Evolutionary conservation across 768 basidiomycete genomes (phyloP).

Genomic region (Mycena filopes): DNA sequence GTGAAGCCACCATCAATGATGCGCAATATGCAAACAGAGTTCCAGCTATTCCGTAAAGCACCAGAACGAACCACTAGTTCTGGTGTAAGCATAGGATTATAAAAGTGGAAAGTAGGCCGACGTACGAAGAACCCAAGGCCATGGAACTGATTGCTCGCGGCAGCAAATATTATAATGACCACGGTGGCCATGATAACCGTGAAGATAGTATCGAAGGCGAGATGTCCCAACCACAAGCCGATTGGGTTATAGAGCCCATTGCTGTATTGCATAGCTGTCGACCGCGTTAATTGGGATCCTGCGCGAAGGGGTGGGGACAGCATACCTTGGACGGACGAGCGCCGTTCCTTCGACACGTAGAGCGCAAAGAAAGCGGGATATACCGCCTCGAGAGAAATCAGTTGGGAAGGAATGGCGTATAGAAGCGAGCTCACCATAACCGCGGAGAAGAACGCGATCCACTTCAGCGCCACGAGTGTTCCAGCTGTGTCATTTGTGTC

Average conservation of each 20-base stretch:
- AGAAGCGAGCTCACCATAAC: slow-evolving; percentile 61
- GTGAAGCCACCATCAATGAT: slow-evolving; percentile 69
- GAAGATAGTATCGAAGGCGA: slow-evolving; percentile 76
- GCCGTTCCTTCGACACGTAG: slow-evolving; percentile 79
- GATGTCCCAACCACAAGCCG: slow-evolving; percentile 83
- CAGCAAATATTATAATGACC: slow-evolving; percentile 70
- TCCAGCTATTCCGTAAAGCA: slow-evolving; percentile 75
- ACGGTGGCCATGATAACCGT: slow-evolving; percentile 70
- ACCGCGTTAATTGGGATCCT: too few species aligned
- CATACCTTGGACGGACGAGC: slow-evolving; percentile 68
- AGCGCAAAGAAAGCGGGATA: slow-evolving; percentile 86
- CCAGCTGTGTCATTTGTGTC: slow-evolving; percentile 40
- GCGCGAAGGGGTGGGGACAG: neutral
- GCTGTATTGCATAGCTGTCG: too few species aligned
- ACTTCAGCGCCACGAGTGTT: slow-evolving; percentile 72
- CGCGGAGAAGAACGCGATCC: slow-evolving; percentile 80
- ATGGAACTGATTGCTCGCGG: slow-evolving; percentile 69
- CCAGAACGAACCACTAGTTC: slow-evolving; percentile 73
- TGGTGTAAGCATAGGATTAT: too few species aligned
- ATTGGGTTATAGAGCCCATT: slow-evolving; percentile 58
- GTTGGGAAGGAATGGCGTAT: neutral
- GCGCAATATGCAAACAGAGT: slow-evolving; percentile 77
- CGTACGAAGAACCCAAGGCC: slow-evolving; percentile 73
- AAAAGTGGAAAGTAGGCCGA: neutral
- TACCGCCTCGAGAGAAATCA: slow-evolving; percentile 59